Evolutionary conservation across 176 grass and related monocot species (phyloP).

Genomic region (Zizania latifolia): DNA sequence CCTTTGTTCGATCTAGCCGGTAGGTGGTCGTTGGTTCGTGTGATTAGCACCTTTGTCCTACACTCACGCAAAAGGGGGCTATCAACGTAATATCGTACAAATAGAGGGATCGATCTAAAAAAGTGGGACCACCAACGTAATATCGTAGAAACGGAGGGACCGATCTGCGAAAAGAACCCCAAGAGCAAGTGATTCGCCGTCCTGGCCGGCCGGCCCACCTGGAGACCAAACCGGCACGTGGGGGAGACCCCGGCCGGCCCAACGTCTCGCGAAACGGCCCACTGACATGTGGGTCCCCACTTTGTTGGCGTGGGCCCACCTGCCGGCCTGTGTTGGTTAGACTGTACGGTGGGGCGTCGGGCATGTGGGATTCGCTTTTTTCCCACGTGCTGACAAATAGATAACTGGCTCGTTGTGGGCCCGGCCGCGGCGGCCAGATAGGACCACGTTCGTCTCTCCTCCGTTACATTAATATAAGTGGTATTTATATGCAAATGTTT

Average conservation of each 20-base stretch:
- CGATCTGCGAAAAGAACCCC: background rate
- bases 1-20: no score
- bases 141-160: background rate
- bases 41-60: no score
- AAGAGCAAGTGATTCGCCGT: background rate
- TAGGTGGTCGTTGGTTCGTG: no score
- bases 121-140: background rate
- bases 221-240: slow-evolving; percentile 22
- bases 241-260: background rate
- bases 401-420: background rate
- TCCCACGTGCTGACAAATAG: slow-evolving; percentile 31
- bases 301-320: no score
- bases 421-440: no score
- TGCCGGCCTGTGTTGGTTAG: background rate
- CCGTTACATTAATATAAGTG: no score
- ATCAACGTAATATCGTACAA: no score
- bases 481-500: no score
- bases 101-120: no score
- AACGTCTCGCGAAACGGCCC: background rate
- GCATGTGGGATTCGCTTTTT: slow-evolving; percentile 33
- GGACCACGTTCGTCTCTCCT: no score
- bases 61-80: no score
- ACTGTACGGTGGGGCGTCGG: background rate
- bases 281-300: background rate
- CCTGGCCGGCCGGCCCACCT: background rate